Base-by-base conservation (phyloP, 2,329 filamentous ascomycete species). In the Thelonectria rubi region DNA sequence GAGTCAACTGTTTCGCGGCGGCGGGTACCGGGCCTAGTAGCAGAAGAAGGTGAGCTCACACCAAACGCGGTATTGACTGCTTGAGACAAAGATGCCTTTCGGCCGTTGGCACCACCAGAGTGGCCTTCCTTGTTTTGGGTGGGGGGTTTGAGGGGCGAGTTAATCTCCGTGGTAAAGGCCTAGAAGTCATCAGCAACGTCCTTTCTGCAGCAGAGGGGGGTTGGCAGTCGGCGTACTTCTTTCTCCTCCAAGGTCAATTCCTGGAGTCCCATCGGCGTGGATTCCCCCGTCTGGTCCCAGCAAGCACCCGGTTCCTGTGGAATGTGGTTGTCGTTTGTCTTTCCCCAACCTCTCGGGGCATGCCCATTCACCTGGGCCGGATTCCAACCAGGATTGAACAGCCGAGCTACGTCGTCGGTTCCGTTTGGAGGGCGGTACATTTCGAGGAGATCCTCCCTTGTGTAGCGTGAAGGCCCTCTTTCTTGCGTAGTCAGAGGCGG, bases 101-200 rank as follows among this genome's bases (percentile, higher is more conserved):
- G 91, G 50, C 90, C 86, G 57, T 91, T 89, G 11, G 82, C 83
- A 75, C 85, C 76, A 77, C 84, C 76, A 76, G 84, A 75, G 75
- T 83, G 77, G 79, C 88, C 80, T 43, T 87, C 84, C 70, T 89
- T 88, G 62, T 92, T 94, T 72, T 92, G 90, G 32, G 88, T 86
- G 18, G 92, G 91, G 9, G 92, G 91, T 78, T 98, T 98, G 69
- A 97, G 82, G 34, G 93, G 91, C 37, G 95, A 97, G 77, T 98
- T 99, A 74, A 99, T 93, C 66, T 96, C 95, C 52, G 86, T 87
- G 52, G 88, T 79, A 77, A 97, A 97, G 65, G 91, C 81, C 91
- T 97, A 76, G 45, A 43, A 57, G 20, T 32, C 37, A 67, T 75
- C 60, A 75, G 72, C 64, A 52, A 59, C 32, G 26, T 52, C 18